Evolutionary conservation across 2,329 filamentous ascomycete species (phyloP), one percentile per base, ranked within the genome.

Genomic region (Exophiala sp.): DNA sequence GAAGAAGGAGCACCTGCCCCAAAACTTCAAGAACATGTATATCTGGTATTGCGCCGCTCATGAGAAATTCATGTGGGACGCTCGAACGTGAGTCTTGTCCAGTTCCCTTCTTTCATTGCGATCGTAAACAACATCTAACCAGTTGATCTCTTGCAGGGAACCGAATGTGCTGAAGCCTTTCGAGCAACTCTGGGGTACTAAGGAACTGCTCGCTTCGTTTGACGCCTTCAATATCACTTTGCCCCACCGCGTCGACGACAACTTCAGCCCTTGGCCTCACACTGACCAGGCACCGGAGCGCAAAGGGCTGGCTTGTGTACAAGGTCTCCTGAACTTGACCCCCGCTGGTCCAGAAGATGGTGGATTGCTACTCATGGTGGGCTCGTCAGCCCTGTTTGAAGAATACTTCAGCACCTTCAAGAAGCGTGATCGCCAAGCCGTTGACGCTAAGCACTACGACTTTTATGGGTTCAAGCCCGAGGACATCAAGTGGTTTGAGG

Each of bases 241-340:
- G 34, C 14, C 14, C 72, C 63, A 71, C n/a, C n/a, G n/a, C n/a
- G n/a, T n/a, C n/a, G n/a, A n/a, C n/a, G n/a, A n/a, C n/a, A n/a
- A n/a, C n/a, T n/a, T n/a, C n/a, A n/a, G 68, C 47, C 74, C 74
- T 1, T 77, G 74, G 75, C 72, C 74, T 2, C 75, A 76, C 58
- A 72, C 76, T 40, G 75, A 77, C 52, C 74, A 77, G 57, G 70
- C 75, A 49, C 75, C 71, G 1, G 65, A 65, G 6, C 71, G 68
- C 58, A 68, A 68, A 9, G 78, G 77, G 0, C 77, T 81, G 63
- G 70, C 75, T 2, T 81, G 78, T 59, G 67, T 78, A 2, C 78
- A 80, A 55, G 78, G 78, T 3, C 68, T 80, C 0, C 73, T 80
- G 2, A 80, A 80, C 62, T 59, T 74, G 0, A 61, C 63, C 2